These are phyloP conservation scores for Colletotrichum orchidophilum DNA, from an alignment of 2,329 filamentous ascomycete species.

Conservation along the genomic window DNA sequence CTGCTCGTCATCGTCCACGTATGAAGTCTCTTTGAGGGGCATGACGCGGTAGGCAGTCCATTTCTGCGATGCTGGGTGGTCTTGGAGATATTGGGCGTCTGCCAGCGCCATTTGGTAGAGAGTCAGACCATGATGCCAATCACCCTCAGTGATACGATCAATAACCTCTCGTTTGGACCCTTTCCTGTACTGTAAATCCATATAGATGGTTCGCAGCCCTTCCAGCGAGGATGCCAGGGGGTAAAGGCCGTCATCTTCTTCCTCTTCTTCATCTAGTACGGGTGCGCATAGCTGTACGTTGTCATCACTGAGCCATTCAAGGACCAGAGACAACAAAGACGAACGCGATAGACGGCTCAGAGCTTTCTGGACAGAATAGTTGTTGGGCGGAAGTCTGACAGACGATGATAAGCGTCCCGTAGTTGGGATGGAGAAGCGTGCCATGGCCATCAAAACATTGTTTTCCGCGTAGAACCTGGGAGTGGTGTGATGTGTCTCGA, in stretches of 20 bases:
- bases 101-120: constrained; percentile 75
- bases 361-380: constrained; percentile 71
- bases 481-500: background rate
- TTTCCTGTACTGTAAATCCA: constrained; percentile 65
- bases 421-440: constrained; percentile 73
- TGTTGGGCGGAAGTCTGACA: constrained; percentile 73
- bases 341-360: constrained; percentile 77
- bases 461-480: background rate
- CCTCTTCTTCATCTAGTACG: constrained; percentile 58
- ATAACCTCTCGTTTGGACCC: constrained; percentile 71
- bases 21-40: constrained; percentile 54
- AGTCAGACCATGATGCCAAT: constrained; percentile 72
- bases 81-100: constrained; percentile 73
- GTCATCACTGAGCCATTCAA: constrained; percentile 79
- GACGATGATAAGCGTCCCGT: constrained; percentile 76
- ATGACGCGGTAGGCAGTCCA: constrained; percentile 72
- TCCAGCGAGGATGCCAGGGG: constrained; percentile 71
- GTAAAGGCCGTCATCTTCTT: constrained; percentile 73
- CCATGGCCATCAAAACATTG: constrained; percentile 48
- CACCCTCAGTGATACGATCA: constrained; percentile 72
- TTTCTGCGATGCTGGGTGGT: constrained; percentile 70
- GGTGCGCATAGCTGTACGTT: constrained; percentile 69
- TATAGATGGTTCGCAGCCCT: constrained; percentile 73
- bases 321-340: constrained; percentile 75
- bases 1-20: constrained; percentile 49